Conservation (phyloP, 2,329 filamentous ascomycete species). For the Aspergillus viridinutans region DNA sequence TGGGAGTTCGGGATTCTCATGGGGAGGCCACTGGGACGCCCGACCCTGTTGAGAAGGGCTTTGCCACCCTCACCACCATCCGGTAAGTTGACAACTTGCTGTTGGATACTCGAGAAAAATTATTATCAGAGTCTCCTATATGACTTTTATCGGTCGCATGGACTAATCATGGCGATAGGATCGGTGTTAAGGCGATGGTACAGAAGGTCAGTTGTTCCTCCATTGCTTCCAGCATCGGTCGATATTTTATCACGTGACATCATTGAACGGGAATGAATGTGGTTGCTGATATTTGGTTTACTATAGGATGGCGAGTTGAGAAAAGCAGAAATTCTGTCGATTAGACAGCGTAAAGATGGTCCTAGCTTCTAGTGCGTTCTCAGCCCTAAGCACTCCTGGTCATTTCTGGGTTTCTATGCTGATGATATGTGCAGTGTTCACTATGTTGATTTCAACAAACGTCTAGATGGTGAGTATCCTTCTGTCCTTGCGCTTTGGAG, state of each 20-base stretch:
- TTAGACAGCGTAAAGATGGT: conserved; percentile 81
- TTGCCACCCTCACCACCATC: conserved; percentile 79
- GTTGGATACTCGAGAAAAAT: not conserved
- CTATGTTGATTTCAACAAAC: conserved; percentile 97
- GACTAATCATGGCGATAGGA: conserved; percentile 44
- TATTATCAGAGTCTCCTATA: not conserved
- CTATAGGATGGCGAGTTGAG: conserved; percentile 71
- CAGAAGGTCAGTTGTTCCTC: conserved; percentile 56
- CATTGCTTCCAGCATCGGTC: conserved; percentile 13
- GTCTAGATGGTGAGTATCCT: conserved; percentile 51
- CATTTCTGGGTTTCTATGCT: conserved; percentile 6
- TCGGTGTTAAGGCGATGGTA: conserved; percentile 64
- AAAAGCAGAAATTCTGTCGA: conserved; percentile 94
- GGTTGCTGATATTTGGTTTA: conserved; percentile 8
- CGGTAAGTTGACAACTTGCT: conserved; percentile 50
- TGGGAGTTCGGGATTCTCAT: conserved; percentile 55
- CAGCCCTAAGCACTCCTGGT: not conserved
- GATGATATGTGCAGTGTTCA: conserved; percentile 58
- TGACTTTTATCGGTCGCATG: conserved; percentile 32
- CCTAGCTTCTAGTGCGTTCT: conserved; percentile 71
- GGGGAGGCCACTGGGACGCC: conserved; percentile 53
- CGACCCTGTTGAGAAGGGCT: conserved; percentile 66
- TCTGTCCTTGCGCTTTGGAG: not conserved
- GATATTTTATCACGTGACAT: conserved; percentile 30
- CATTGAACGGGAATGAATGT: not conserved